These are phyloP conservation scores for Bipolaris oryzae DNA, from an alignment of 2,329 filamentous ascomycete species.

Conservation along the genomic window DNA sequence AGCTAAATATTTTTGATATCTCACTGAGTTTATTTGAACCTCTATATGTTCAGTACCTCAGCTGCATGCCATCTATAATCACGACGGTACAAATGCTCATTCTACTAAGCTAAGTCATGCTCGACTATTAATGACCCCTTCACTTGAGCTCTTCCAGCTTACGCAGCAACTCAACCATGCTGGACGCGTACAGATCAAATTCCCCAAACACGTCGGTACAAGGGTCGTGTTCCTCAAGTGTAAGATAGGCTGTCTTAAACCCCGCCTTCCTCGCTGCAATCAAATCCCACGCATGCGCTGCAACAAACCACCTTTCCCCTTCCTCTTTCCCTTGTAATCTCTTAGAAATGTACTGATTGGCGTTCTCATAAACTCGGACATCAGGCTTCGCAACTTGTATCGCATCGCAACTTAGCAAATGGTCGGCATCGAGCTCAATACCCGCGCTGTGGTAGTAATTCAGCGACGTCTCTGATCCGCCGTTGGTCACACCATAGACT, in stretches of 20 bases:
- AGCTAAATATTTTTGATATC: no score
- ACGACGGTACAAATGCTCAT: background rate
- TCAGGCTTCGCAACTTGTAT: slow-evolving; percentile 32
- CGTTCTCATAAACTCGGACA: slow-evolving; percentile 29
- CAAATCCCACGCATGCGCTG: slow-evolving; percentile 36
- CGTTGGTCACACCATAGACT: slow-evolving; percentile 35
- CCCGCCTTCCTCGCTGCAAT: slow-evolving; percentile 28
- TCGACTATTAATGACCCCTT: background rate
- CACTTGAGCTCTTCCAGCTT: slow-evolving; percentile 22
- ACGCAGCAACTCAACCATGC: slow-evolving; percentile 28
- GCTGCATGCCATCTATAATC: no score
- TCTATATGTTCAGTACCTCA: no score
- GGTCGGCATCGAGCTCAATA: slow-evolving; percentile 25
- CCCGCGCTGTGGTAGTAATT: slow-evolving; percentile 24
- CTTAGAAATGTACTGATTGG: slow-evolving; percentile 20
- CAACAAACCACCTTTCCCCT: slow-evolving; percentile 34
- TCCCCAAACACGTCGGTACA: slow-evolving; percentile 31
- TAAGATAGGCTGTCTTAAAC: slow-evolving; percentile 34
- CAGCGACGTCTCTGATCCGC: slow-evolving; percentile 22
- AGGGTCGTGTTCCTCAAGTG: slow-evolving; percentile 33
- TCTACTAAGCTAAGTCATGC: background rate
- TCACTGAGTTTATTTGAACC: no score
- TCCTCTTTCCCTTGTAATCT: slow-evolving; percentile 9
- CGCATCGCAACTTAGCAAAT: slow-evolving; percentile 32
- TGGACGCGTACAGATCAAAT: slow-evolving; percentile 33